These are phyloP conservation scores for Verbena officinalis DNA, from an alignment of 257 asterid genomes.

Conservation along the genomic window DNA sequence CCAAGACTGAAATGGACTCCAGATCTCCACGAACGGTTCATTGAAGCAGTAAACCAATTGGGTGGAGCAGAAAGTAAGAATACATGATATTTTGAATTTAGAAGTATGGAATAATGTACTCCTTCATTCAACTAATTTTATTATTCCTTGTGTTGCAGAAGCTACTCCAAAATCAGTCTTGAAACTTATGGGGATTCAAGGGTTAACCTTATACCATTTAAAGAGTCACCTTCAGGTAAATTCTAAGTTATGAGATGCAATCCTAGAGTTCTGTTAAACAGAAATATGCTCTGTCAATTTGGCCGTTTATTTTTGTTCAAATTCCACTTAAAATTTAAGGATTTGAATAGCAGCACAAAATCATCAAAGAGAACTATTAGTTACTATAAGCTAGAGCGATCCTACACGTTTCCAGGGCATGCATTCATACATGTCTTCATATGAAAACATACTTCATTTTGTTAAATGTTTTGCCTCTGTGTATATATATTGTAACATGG, in stretches of 20 bases:
- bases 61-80: slow-evolving; percentile 99
- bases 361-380: background rate
- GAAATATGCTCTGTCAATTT: slow-evolving; percentile 15
- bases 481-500: background rate
- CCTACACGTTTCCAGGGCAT: background rate
- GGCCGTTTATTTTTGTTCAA: background rate
- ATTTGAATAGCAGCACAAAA: no score
- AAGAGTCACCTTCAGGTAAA: slow-evolving; percentile 98
- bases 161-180: slow-evolving; percentile 97
- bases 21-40: slow-evolving; percentile 85
- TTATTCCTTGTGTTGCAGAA: slow-evolving; percentile 55
- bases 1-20: slow-evolving; percentile 96
- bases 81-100: slow-evolving; percentile 13
- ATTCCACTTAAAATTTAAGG: slow-evolving; percentile 1
- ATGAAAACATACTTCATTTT: background rate
- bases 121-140: slow-evolving; percentile 32
- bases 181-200: slow-evolving; percentile 95
- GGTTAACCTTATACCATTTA: slow-evolving; percentile 87
- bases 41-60: slow-evolving; percentile 92
- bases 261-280: slow-evolving; percentile 18
- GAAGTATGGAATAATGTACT: slow-evolving; percentile 29
- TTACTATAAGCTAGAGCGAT: background rate
- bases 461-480: slow-evolving; percentile 8
- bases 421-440: background rate
- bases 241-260: background rate